Base-by-base conservation (phyloP, 2,329 filamentous ascomycete species). In the Sporothrix schenckii region DNA sequence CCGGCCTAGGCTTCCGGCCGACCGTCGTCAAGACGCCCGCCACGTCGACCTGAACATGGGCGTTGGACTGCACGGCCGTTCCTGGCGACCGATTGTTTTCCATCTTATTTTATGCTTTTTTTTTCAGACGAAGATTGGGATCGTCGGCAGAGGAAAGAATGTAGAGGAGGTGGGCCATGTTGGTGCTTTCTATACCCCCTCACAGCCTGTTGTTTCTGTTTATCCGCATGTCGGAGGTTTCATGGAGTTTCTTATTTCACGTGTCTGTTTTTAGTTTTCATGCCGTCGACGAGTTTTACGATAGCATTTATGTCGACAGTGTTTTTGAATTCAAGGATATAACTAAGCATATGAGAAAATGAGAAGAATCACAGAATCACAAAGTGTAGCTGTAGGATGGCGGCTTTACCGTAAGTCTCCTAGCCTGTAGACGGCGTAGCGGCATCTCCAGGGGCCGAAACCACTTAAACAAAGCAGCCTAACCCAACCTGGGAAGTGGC, bases 1-100 rank as follows among this genome's bases (percentile, higher is more conserved):
- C 82, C 10, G 75, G 79, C 27, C 49, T 85, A 11, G 83, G 84
- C 1, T 87, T 84, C 75, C 77, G 81, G 71, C 77, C 77, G 47
- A 77, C 71, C 27, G 60, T 65, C 2, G 56, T 72, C 53, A 60
- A 54, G 50, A 67, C 66, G 30, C 61, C 61, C 4, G 5, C 30
- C 11, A 5, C 24, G 14, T 19, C 39, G 47, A 19, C 30, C 2
- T 14, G 41, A 30, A 4, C 10, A 44, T 44, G 41, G 41, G 41
- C 3, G 41, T 44, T 44, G 9, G 10, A 44, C 41, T 11, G 13
- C 41, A 44, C 41, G 41, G 41, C 7, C 0, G 41, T 30, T 30
- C 27, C 4, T 30, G 34, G 9, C 34, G 4, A 9, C 34, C 34
- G 44, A 47, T 49, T 49, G 0, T 19, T 49, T 49, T 49, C 13